Evolutionary conservation across 345 rosid genomes (phyloP).

Genomic region (Nasturtium officinale): DNA sequence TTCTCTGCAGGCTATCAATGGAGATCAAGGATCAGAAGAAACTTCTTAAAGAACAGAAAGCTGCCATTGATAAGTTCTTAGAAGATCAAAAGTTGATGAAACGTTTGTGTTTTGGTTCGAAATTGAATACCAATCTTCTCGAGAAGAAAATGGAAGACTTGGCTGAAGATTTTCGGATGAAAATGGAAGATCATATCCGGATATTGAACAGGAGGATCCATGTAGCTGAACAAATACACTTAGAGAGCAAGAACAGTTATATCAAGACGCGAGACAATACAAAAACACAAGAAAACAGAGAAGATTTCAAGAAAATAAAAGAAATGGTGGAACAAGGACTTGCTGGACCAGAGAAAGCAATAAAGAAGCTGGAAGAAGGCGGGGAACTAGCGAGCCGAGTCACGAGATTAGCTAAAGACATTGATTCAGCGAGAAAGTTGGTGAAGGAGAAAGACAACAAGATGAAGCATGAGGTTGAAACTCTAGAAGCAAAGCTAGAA

Average conservation of each 20-base stretch:
- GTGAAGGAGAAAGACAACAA: slow-evolving; percentile 42
- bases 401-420: slow-evolving; percentile 46
- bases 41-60: slow-evolving; percentile 44
- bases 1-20: slow-evolving; percentile 25
- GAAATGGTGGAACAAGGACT: slow-evolving; percentile 42
- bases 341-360: slow-evolving; percentile 45
- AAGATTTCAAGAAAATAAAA: slow-evolving; percentile 37
- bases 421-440: slow-evolving; percentile 52
- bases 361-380: slow-evolving; percentile 47
- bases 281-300: slow-evolving; percentile 11
- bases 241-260: slow-evolving; percentile 22
- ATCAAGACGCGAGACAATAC: slow-evolving; percentile 15
- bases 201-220: slow-evolving; percentile 55
- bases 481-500: slow-evolving; percentile 45
- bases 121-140: slow-evolving; percentile 23
- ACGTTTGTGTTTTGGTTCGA: slow-evolving; percentile 44
- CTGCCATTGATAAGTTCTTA: slow-evolving; percentile 19
- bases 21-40: slow-evolving; percentile 45
- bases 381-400: slow-evolving; percentile 41
- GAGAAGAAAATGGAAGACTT: slow-evolving; percentile 63
- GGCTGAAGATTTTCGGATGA: slow-evolving; percentile 54
- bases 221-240: slow-evolving; percentile 40
- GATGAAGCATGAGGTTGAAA: slow-evolving; percentile 39
- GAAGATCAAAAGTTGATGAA: slow-evolving; percentile 46
- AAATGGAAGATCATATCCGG: slow-evolving; percentile 58